These are phyloP conservation scores for Ensete ventricosum DNA, from an alignment of 176 grass and related monocot species.

Conservation along the genomic window DNA sequence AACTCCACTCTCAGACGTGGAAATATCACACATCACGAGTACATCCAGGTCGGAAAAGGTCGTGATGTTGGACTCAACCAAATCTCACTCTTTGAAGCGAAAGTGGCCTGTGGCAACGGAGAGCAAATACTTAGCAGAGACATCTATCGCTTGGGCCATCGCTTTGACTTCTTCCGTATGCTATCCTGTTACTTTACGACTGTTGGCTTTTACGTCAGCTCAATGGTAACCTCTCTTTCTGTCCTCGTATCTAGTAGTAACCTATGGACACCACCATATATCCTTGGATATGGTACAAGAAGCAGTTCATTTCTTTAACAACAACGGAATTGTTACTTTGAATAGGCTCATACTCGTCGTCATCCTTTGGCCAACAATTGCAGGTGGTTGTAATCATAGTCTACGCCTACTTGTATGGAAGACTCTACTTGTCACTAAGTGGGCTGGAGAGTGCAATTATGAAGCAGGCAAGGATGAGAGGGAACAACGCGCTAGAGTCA, in stretches of 20 bases:
- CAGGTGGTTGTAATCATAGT: slow-evolving; percentile 85
- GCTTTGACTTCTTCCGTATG: slow-evolving; percentile 91
- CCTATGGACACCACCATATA: too few species aligned
- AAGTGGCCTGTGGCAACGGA: slow-evolving; percentile 91
- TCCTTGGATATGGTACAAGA: too few species aligned
- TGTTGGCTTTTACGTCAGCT: slow-evolving; percentile 86
- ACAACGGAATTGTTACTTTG: neutral
- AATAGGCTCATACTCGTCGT: neutral
- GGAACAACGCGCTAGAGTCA: slow-evolving; percentile 50
- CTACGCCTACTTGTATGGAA: slow-evolving; percentile 78
- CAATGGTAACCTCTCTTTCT: slow-evolving; percentile 45
- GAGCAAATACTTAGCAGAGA: slow-evolving; percentile 83
- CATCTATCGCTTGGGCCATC: slow-evolving; percentile 74
- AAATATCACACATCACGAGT: slow-evolving; percentile 87
- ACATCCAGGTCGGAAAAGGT: slow-evolving; percentile 89
- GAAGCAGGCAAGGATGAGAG: slow-evolving; percentile 71
- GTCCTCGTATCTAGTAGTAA: too few species aligned
- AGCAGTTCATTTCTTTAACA: neutral
- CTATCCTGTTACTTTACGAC: slow-evolving; percentile 83
- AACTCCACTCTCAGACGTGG: slow-evolving; percentile 84
- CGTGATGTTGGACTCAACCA: slow-evolving; percentile 85
- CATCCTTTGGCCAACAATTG: slow-evolving; percentile 9
- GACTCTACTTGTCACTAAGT: slow-evolving; percentile 74
- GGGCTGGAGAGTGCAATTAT: slow-evolving; percentile 66
- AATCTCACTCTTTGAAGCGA: slow-evolving; percentile 88